A percentile compares a stretch with the other conserved stretches of the same genome.
These are phyloP conservation scores for Chenopodium album DNA, from an alignment of 148 eudicot species.

Conservation along the genomic window DNA sequence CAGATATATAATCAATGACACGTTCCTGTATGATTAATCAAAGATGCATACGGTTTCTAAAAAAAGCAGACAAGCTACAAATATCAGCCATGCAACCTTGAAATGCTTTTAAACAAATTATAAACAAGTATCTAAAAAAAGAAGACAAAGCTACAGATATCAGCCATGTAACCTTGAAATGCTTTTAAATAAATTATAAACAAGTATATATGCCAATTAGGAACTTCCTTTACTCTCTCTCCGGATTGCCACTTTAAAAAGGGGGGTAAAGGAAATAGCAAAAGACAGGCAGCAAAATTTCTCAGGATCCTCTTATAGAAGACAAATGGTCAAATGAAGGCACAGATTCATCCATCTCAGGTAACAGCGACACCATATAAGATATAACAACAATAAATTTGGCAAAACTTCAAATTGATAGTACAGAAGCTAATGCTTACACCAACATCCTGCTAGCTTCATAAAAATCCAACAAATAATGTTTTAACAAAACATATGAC, in stretches of 20 bases:
- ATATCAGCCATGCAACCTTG: not conserved
- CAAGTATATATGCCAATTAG: not conserved
- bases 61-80: not conserved
- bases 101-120: not conserved
- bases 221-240: not conserved
- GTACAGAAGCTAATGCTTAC: not conserved
- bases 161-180: not conserved
- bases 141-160: not conserved
- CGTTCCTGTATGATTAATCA: not conserved
- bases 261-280: not conserved
- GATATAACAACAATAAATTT: not conserved
- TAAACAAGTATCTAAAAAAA: not conserved
- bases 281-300: not conserved
- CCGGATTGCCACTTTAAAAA: not conserved
- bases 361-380: too few species aligned
- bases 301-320: not conserved
- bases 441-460: not conserved
- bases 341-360: too few species aligned
- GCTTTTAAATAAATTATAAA: not conserved
- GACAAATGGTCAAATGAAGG: not conserved
- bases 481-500: not conserved
- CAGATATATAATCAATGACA: not conserved
- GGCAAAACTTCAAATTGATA: too few species aligned
- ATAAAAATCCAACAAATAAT: not conserved
- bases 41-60: not conserved